Evolutionary conservation across 2,329 filamentous ascomycete species (phyloP), one percentile per base, ranked within the genome.

Genomic region (Diaporthe ampelina): DNA sequence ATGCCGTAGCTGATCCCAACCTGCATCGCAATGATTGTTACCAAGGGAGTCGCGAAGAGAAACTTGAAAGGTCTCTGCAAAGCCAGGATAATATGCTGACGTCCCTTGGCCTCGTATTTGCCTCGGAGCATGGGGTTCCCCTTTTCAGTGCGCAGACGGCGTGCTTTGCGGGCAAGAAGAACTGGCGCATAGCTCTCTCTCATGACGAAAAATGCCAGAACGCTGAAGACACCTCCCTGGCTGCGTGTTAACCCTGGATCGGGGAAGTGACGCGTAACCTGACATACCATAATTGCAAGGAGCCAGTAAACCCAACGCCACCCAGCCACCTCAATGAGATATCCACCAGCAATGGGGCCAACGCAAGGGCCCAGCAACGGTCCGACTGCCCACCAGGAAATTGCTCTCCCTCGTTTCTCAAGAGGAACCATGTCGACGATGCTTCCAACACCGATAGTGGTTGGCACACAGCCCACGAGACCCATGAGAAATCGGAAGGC

Each of bases 1-100:
- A 89, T 86, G 2, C 88, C 89, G 77, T 90, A 91, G 0, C 87
- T 81, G 50, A 91, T 81, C 11, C 88, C 88, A 69, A 89, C 85
- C 73, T 89, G 90, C 1, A 91, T 76, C 0, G 87, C 85, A 40
- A 89, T 83, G 24, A 86, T 77, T 5, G 88, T 84, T 11, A 89
- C 81, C 72, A 88, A 87, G 9, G 86, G 89, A 1, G 84, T 88
- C 7, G 84, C 84, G 75, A 91, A 79, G 5, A 93, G 86, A 78
- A 93, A 87, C 77, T 88, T 87, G 26, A 80, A 74, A 52, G 82
- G 85, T n/a, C 81, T 86, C 5, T 82, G n/a, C 43, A 52, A 5
- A 3, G 67, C 48, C 13, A 35, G 35, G 13, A 2, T 32, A 7
- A 70, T 26, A 26, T 70, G 45, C n/a, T 52, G 9, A 9, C 43